Conservation (phyloP, 768 basidiomycete species). For the Lentinula sp. region DNA sequence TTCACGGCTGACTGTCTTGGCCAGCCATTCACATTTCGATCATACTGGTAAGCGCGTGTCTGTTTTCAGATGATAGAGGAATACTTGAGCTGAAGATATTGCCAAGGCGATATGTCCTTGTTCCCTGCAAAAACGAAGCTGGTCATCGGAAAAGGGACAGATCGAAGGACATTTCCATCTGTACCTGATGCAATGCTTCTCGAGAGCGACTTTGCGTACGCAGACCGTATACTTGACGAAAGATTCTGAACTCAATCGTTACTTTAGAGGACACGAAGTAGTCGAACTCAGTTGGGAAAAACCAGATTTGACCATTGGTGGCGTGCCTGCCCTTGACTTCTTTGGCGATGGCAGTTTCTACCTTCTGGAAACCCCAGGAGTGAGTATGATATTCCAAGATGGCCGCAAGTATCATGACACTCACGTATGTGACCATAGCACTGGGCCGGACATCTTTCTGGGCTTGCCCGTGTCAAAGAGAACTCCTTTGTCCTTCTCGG, state of each 20-base stretch:
- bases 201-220: conserved; percentile 13
- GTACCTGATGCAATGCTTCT: conserved; percentile 10
- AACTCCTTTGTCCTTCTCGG: conserved; percentile 15
- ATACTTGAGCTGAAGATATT: background rate
- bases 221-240: background rate
- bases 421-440: conserved; percentile 7
- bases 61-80: too few species aligned
- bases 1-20: background rate
- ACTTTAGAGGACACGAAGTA: conserved; percentile 13
- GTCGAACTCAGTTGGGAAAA: conserved; percentile 9
- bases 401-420: background rate
- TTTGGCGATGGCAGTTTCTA: conserved; percentile 20
- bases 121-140: conserved; percentile 13
- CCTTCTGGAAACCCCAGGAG: conserved; percentile 15
- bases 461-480: conserved; percentile 15
- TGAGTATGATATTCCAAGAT: background rate
- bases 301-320: conserved; percentile 12
- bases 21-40: conserved; percentile 15
- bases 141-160: conserved; percentile 11
- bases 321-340: conserved; percentile 13
- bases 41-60: conserved; percentile 10
- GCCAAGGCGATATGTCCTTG: conserved; percentile 15
- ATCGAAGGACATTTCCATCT: background rate
- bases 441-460: conserved; percentile 13
- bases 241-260: background rate